Percentiles rank a stretch among this genome's conserved stretches.
phyloP scores from a whole-genome alignment of 306 rosid species.

The Oxytropis ochrocephala region DNA sequence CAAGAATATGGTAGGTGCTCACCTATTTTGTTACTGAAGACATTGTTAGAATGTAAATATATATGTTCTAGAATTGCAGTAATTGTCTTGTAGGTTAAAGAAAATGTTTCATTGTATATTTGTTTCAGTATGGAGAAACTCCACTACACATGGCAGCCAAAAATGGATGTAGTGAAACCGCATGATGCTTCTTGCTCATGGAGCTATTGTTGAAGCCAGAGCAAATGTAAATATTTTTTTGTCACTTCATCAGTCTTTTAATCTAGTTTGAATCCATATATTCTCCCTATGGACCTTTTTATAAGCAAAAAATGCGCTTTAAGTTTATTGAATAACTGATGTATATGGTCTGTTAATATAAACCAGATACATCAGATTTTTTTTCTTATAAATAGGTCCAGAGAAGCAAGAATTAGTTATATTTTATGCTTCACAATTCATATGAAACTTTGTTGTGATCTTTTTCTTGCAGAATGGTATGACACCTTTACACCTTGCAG shows the following conservation, averaged over 20 bases:
- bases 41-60: neutral
- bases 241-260: constrained; percentile 14
- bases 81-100: neutral
- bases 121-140: constrained; percentile 84
- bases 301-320: too few species aligned
- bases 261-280: constrained; percentile 21
- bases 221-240: constrained; percentile 61
- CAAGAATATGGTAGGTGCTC: constrained; percentile 66
- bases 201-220: constrained; percentile 84
- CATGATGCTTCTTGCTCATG: constrained; percentile 62
- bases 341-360: too few species aligned
- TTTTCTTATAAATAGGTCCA: too few species aligned
- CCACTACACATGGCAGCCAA: constrained; percentile 97
- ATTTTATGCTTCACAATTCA: constrained; percentile 15
- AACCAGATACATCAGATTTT: too few species aligned
- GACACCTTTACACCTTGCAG: constrained; percentile 98
- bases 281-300: too few species aligned
- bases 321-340: too few species aligned
- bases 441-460: constrained; percentile 12
- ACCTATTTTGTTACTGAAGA: neutral
- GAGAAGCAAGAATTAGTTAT: neutral
- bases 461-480: constrained; percentile 78
- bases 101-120: neutral
- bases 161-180: constrained; percentile 80
- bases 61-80: neutral